Conservation (phyloP, 2,329 filamentous ascomycete species). For the Phaeosphaeriaceae sp. region DNA sequence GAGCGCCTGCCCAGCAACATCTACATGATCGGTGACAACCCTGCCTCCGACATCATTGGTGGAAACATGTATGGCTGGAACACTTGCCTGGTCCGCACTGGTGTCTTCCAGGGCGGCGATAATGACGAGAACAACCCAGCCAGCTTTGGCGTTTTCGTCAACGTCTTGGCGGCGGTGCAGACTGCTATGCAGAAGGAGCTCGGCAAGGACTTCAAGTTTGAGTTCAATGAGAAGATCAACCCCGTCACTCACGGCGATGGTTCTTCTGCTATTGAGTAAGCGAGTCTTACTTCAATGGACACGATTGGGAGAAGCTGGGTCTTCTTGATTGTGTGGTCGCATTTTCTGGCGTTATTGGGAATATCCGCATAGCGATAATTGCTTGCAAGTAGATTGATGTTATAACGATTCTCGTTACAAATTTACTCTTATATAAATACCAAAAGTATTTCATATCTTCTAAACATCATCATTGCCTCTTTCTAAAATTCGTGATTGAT, state of each 20-base stretch:
- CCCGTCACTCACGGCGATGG: conserved; percentile 65
- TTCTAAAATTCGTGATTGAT: too few species aligned
- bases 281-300: background rate
- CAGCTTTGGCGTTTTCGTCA: conserved; percentile 77
- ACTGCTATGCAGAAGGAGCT: conserved; percentile 72
- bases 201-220: conserved; percentile 75
- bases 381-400: conserved; percentile 10
- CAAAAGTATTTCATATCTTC: background rate
- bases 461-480: too few species aligned
- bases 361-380: conserved; percentile 7
- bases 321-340: background rate
- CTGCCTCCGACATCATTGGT: conserved; percentile 75
- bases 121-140: conserved; percentile 80
- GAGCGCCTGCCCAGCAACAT: conserved; percentile 72
- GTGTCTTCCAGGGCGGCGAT: conserved; percentile 78
- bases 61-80: conserved; percentile 86
- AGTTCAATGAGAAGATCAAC: conserved; percentile 75
- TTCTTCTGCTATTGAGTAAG: conserved; percentile 63
- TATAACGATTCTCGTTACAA: background rate
- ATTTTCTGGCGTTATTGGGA: conserved; percentile 6
- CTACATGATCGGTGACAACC: conserved; percentile 81
- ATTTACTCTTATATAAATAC: background rate
- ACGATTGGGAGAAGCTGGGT: background rate
- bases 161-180: conserved; percentile 75
- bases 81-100: conserved; percentile 78